These are phyloP conservation scores for Apiospora saccharicola DNA, from an alignment of 2,329 filamentous ascomycete genomes.

Conservation along the genomic window DNA sequence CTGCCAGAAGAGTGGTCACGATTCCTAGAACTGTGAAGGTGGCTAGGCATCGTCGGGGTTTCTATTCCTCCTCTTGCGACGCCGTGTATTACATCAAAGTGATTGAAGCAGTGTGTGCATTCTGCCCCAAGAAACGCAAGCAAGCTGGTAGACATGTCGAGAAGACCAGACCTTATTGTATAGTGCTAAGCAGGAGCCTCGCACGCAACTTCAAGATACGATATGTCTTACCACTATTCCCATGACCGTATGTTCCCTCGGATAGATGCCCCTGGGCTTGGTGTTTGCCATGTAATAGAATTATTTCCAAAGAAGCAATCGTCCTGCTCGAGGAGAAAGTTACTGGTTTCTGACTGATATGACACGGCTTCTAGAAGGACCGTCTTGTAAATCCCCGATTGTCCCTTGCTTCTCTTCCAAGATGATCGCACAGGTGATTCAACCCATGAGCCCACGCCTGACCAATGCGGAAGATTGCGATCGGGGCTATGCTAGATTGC, in stretches of 20 bases:
- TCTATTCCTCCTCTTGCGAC: no score
- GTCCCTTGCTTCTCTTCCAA: not conserved
- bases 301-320: not conserved
- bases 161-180: no score
- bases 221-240: not conserved
- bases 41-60: no score
- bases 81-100: no score
- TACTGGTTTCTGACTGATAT: not conserved
- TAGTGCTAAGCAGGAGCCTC: not conserved
- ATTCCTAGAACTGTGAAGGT: no score
- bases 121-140: no score
- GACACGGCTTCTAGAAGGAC: not conserved
- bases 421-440: conserved; percentile 24
- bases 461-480: not conserved
- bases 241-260: no score
- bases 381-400: not conserved
- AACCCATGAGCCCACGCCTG: not conserved
- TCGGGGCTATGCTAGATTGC: not conserved
- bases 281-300: not conserved
- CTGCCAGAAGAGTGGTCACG: no score
- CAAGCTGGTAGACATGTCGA: no score
- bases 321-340: not conserved
- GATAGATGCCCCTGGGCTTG: not conserved
- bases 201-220: not conserved
- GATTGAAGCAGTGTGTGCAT: no score